Base-by-base conservation (phyloP, 2,329 filamentous ascomycete genomes). In the Phoma sp. region DNA sequence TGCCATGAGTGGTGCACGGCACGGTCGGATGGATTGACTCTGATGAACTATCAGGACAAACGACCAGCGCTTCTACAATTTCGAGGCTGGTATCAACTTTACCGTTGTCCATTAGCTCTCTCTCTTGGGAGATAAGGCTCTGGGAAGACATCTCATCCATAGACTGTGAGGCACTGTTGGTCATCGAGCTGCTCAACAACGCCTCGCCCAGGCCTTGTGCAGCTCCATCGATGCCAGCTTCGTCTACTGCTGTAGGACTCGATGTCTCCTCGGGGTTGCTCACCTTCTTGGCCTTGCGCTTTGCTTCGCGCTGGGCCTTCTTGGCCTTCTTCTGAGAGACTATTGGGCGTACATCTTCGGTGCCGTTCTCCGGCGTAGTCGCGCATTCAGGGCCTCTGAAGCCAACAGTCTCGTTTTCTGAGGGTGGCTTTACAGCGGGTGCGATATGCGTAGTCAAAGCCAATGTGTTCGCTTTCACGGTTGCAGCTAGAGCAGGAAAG, bases 241-340 rank as follows among this genome's bases (percentile, higher is more conserved):
- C 29, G 12, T 40, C 21, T 18, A 18, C 21, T 23, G 36, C n/a
- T 42, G 20, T 23, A 21, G 29, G 36, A 11, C n/a, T 32, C 18
- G 26, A 20, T 33, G 26, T 17, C 18, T 47, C 37, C 12, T 54
- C 55, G 29, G 40, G 10, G 2, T 34, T 42, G 14, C 36, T 29
- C 4, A 47, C 15, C 48, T 64, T 65, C 45, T 63, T 68, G 26
- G 57, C 58, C 33, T 69, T 72, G 11, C 61, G 62, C 33, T 61
- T 58, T 3, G 42, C 32, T 23, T 64, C 53, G 1, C 61, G 57
- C 25, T 57, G 52, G 5, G 53, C 37, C 46, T 71, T 72, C 34
- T 67, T 66, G 14, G 56, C 55, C 54, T 65, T 69, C 52, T 63
- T 69, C 36, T 65, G 58, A 12, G 65, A 62, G 2, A 66, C 45